Evolutionary conservation across 805 yeast genomes (phyloP), one percentile per base, ranked within the genome.

Genomic region (Yarrowia sp.): DNA sequence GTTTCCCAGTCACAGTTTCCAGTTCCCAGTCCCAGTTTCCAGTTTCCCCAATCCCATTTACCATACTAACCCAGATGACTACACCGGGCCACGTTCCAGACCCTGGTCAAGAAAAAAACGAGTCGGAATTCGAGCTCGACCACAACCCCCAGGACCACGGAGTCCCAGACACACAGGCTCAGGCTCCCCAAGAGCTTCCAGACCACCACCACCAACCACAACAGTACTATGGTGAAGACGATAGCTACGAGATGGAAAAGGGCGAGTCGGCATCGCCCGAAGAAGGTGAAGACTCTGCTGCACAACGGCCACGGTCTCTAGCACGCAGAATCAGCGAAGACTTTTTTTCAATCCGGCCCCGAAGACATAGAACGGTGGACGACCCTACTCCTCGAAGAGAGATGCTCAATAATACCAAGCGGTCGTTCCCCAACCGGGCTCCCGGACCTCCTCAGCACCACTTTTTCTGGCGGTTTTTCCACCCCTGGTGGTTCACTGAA

Each of bases 241-340:
- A 51, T 16, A 51, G 58, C 41, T 51, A 51, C 22, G 58, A 51
- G 41, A 51, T 51, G 58, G 58, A 51, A n/a, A 51, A 51, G 58
- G 41, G 58, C 19, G 58, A 51, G 38, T 32, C 54, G 5, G 41
- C 28, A 16, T 51, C 58, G 6, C 58, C 58, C 30, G 58, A 51
- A 19, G 58, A 33, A 4, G 21, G 33, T 40, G 54, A 48, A 19
- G 33, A 44, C 33, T 26, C 26, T 16, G n/a, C 32, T 4, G 10
- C 54, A 48, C 19, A 12, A 16, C 58, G 32, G 6, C 58, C 41
- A 3, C 41, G 58, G 16, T 51, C 58, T 35, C 58, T 51, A 22
- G 58, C 58, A 35, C 40, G 58, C 30, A 14, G 58, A 35, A 51
- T 51, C 30, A 16, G 22, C 21, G 58, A 51, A 19, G 58, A 51